Percentiles rank a stretch among this genome's conserved stretches.
These are phyloP conservation scores for Podaxis sp. DNA, from an alignment of 768 basidiomycete species.

Conservation along the genomic window DNA sequence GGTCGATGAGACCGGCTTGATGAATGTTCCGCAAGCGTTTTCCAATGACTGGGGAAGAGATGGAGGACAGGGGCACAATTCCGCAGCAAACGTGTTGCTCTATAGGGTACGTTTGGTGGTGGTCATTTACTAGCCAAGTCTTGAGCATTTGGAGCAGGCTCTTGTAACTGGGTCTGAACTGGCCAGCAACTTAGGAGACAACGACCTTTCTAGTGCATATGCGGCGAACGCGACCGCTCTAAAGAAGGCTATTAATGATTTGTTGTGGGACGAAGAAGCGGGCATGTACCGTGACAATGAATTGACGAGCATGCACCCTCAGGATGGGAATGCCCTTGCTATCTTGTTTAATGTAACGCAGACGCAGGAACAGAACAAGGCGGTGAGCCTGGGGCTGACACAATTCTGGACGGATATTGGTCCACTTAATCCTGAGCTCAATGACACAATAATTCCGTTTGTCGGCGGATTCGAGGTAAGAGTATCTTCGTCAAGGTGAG, in stretches of 20 bases:
- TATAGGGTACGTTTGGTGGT: slow-evolving; percentile 34
- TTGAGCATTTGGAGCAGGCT: slow-evolving; percentile 21
- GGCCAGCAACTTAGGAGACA: slow-evolving; percentile 28
- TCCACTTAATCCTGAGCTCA: slow-evolving; percentile 47
- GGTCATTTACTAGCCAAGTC: background rate
- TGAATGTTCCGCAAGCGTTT: slow-evolving; percentile 39
- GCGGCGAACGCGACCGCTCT: slow-evolving; percentile 35
- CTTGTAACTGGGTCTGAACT: slow-evolving; percentile 36
- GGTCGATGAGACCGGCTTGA: slow-evolving; percentile 37
- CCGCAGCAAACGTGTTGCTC: slow-evolving; percentile 46
- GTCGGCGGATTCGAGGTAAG: slow-evolving; percentile 50
- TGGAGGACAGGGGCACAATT: slow-evolving; percentile 45
- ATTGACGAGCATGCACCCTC: slow-evolving; percentile 39
- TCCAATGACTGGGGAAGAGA: slow-evolving; percentile 50
- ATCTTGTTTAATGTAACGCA: slow-evolving; percentile 47
- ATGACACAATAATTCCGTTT: slow-evolving; percentile 53
- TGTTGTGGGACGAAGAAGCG: slow-evolving; percentile 41
- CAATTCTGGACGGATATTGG: slow-evolving; percentile 50
- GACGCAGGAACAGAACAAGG: slow-evolving; percentile 34
- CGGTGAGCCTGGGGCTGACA: slow-evolving; percentile 43
- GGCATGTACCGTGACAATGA: slow-evolving; percentile 52
- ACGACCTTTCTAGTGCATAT: slow-evolving; percentile 25
- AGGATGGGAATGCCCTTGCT: slow-evolving; percentile 51
- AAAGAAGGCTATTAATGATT: slow-evolving; percentile 39
- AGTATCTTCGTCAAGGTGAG: background rate